A percentile compares a stretch with the other conserved stretches of the same genome.
phyloP scores from a whole-genome alignment of 2,329 filamentous ascomycete species.

The Raffaelea arxii region DNA sequence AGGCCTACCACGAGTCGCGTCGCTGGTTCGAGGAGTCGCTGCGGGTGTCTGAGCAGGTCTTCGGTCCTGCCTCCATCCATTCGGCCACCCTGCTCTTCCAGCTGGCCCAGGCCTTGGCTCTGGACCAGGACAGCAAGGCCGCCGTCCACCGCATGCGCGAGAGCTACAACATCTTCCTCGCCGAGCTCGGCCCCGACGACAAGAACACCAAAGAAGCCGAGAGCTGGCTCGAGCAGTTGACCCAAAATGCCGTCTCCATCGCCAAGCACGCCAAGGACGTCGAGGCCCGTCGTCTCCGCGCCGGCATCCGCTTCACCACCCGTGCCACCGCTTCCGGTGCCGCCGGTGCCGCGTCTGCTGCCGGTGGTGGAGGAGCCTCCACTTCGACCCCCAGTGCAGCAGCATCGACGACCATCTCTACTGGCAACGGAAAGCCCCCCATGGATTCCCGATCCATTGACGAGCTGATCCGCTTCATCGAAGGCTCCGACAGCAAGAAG shows the following conservation, averaged over 20 bases:
- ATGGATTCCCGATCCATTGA: conserved; percentile 81
- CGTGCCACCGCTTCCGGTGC: conserved; percentile 48
- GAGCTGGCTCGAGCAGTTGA: conserved; percentile 91
- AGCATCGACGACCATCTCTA: conserved; percentile 5
- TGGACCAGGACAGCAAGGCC: conserved; percentile 90
- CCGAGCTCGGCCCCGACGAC: conserved; percentile 77
- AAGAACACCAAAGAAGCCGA: conserved; percentile 98
- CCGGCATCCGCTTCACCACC: conserved; percentile 59
- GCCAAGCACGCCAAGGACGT: conserved; percentile 88
- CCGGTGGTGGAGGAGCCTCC: conserved; percentile 23
- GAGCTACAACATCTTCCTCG: conserved; percentile 90
- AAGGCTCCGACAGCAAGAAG: conserved; percentile 54
- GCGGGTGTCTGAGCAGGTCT: conserved; percentile 78
- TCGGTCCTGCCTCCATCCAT: conserved; percentile 83
- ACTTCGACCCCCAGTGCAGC: conserved; percentile 17
- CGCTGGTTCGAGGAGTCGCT: conserved; percentile 95
- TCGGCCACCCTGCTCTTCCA: conserved; percentile 94
- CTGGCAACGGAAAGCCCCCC: conserved; percentile 25
- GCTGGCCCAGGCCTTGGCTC: conserved; percentile 84
- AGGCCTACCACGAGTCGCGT: conserved; percentile 88
- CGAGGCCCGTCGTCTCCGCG: conserved; percentile 62
- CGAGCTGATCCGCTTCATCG: conserved; percentile 89
- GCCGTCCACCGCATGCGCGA: conserved; percentile 92
- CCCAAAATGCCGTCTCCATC: conserved; percentile 87
- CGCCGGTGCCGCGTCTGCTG: conserved; percentile 33